Evolutionary conservation across 1,139 yeast genomes (phyloP), one percentile per base, ranked within the genome.

Genomic region (Saccharomyces hybrid): DNA sequence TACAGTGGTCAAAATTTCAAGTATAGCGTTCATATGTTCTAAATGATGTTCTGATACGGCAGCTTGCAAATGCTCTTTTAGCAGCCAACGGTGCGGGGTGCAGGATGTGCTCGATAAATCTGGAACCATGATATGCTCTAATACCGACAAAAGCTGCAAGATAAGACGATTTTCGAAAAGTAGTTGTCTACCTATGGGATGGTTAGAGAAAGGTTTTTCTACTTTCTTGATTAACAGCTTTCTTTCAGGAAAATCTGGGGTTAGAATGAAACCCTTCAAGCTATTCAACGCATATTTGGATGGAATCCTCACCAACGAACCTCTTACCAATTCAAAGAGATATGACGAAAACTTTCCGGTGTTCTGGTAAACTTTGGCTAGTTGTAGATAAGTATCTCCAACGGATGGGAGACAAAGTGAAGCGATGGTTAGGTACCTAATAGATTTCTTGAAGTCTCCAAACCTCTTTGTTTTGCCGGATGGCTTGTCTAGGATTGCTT

Each of bases 321-420:
- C 81, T 59, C 90, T 74, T 50, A 81, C 67, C 54, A 84, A 82
- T 75, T 85, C 76, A 61, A 77, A 76, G 11, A 73, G 68, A 0
- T 78, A 77, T 44, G 67, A 61, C 16, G 78, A 72, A 46, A 69
- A 68, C 56, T 73, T 73, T 46, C 71, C 72, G 44, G 72, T 70
- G 25, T 72, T 67, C 51, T 73, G 70, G 58, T 78, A 76, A 25
- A 84, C 76, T 71, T 84, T 78, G 5, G 88, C 89, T 52, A 81
- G 76, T 61, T 83, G 87, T 32, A 66, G 57, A 61, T 81, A 81
- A 1, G 88, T 83, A 61, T 83, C 89, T 55, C 85, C 85, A 55
- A 82, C 73, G 0, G 88, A 80, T 1, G 90, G 91, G 44, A 84
- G 68, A 27, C 84, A 68, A 42, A 78, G 62, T 38, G 82, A 77